Base-by-base conservation (phyloP, 441 rosid genomes). In the Viola pubescens region DNA sequence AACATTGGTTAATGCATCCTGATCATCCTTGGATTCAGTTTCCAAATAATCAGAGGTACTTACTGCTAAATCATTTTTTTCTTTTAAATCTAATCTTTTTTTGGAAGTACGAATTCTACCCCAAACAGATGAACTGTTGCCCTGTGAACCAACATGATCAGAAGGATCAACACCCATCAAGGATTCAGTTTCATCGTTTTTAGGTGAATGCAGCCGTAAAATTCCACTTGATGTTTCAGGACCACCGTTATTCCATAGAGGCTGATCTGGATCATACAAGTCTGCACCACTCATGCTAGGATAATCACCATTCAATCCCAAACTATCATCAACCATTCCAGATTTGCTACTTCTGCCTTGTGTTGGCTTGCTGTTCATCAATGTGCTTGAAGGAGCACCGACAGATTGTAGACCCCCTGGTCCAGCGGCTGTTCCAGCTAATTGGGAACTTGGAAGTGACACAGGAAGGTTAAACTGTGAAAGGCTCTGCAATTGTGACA, bases 191-290 rank as follows among this genome's bases (percentile, higher is more conserved):
- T 81, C 96, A 72, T 76, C 87, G 62, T 63, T 67, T 53, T 75
- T 82, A 51, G 86, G 76, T 59, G 91, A 77, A 70, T 68, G 86
- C 64, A 72, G 64, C 6, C 78, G 75, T 68, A 84, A 49, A 45
- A 72, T 77, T 45, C 85, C 65, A 71, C 76, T 69, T 6, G 97
- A 78, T 65, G 83, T 76, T 81, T 84, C 92, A 54, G 82, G 97
- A 71, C 77, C 82, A 77, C 64, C 74, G 63, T 75, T 77, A 75
- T 84, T 94, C 99, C 99, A 94, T 63, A 94, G 69, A 48, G 98
- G 99, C 72, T 94, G 98, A 80, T 94, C 99, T 64, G 99, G 99
- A 81, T 94, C 99, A 71, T 94, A 94, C 54, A 89, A 71, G 76
- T 94, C 99, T 44, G 86, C 76, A 64, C 86, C 95, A 72, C 62